Base-by-base conservation (phyloP, 2,329 filamentous ascomycete species). In the Aspergillus cejpii region DNA sequence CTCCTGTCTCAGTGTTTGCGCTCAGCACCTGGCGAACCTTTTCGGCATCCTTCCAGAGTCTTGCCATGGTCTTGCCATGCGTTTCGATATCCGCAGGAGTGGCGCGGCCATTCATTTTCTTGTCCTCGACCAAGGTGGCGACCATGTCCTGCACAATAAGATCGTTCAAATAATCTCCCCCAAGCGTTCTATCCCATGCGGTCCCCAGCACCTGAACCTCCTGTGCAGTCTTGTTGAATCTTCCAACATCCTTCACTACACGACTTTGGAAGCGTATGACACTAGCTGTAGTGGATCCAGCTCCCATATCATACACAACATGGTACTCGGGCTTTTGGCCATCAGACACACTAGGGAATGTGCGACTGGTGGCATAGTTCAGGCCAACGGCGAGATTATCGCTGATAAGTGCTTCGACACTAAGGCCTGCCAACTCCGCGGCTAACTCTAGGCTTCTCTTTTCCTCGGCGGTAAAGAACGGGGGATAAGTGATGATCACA, bases 301-400 rank as follows among this genome's bases (percentile, higher is more conserved):
- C 90, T 55, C 92, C 92, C 90, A 98, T 97, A 64, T 98, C 92
- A 62, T 92, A 98, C 23, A 98, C 81, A 65, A 98, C 72, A 70
- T 98, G 88, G 58, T 90, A 80, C 68, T 98, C 92, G 0, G 92
- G 84, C 72, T 89, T 89, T 53, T 79, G 84, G 43, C 87, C 88
- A 43, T 92, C 83, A 44, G 80, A 85, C 48, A 92, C 75, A 57
- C 80, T 88, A 28, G 90, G 88, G 68, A 97, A 98, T 12, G 85
- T 88, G 59, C 92, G 81, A 60, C 80, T 85, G 21, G 89, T 96
- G 34, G 92, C 92, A 67, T 97, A 98, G 71, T 98, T 94, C 55
- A 98, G 71, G 20, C 89, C 92, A 46, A 98, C 91, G 24, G 92
- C 89, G 50, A 96, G 71, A 12, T 90, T 90, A 62, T 98, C 92